Conservation (phyloP, 192 early-diverging fungal species). For the Gryganskiella cystojenkinii region DNA sequence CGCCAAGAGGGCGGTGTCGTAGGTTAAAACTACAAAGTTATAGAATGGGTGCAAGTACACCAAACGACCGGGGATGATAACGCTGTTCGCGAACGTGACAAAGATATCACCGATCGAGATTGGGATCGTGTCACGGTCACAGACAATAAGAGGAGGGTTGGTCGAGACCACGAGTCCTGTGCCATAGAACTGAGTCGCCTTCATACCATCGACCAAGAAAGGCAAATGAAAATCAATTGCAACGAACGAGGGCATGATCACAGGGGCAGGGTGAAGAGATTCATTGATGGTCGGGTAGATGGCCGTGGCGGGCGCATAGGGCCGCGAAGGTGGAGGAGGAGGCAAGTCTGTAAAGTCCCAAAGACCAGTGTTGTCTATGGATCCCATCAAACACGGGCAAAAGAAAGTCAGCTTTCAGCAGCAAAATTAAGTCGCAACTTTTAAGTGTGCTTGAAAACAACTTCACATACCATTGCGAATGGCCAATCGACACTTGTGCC, state of each 20-base stretch:
- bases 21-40: constrained; percentile 88
- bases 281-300: constrained; percentile 76
- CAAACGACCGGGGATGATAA: constrained; percentile 88
- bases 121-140: constrained; percentile 84
- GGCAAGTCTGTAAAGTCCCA: constrained; percentile 84
- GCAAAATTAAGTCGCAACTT: background rate
- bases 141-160: constrained; percentile 82
- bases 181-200: constrained; percentile 73
- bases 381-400: background rate
- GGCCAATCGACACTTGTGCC: constrained; percentile 84
- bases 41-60: constrained; percentile 88
- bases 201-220: constrained; percentile 81
- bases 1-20: constrained; percentile 80
- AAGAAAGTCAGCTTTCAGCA: constrained; percentile 5
- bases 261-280: constrained; percentile 75
- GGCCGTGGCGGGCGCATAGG: constrained; percentile 72
- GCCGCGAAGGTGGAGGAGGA: constrained; percentile 62
- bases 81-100: constrained; percentile 87
- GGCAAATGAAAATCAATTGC: constrained; percentile 86
- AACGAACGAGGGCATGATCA: constrained; percentile 84
- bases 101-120: constrained; percentile 81
- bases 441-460: background rate
- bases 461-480: constrained; percentile 69
- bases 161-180: constrained; percentile 85
- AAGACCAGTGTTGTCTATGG: constrained; percentile 72